Percentiles rank a stretch among this genome's conserved stretches.
These are phyloP conservation scores for Tolypocladium ophioglossoides DNA, from an alignment of 2,329 filamentous ascomycete species.

Conservation along the genomic window DNA sequence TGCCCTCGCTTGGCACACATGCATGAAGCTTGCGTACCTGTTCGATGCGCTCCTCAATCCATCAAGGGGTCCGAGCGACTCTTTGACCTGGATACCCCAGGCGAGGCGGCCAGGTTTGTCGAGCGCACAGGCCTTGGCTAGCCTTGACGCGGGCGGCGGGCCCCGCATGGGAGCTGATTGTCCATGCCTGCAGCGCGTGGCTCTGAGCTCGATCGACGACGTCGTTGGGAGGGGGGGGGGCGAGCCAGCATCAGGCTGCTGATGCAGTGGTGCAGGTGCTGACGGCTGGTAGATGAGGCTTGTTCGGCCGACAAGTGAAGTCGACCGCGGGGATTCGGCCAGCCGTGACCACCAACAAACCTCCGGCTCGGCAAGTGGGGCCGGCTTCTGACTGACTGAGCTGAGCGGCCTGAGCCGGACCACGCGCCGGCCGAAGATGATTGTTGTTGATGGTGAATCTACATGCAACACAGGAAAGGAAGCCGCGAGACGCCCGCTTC, in stretches of 20 bases:
- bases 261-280: not conserved
- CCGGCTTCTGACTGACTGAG: not conserved
- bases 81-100: not conserved
- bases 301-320: not conserved
- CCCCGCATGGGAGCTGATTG: not conserved
- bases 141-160: not conserved
- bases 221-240: not conserved
- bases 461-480: not conserved
- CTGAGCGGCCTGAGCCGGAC: not conserved
- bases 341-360: too few species aligned
- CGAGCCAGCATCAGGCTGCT: not conserved
- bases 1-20: not conserved
- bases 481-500: too few species aligned
- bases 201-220: not conserved
- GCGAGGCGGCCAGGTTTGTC: not conserved
- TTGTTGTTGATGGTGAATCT: too few species aligned
- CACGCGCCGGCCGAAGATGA: not conserved
- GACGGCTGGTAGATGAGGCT: not conserved
- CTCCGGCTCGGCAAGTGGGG: slow-evolving; percentile 2
- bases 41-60: not conserved
- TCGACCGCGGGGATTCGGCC: not conserved
- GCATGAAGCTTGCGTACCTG: not conserved
- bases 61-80: not conserved
- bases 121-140: not conserved
- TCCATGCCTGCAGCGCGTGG: not conserved